A percentile compares a stretch with the other conserved stretches of the same genome.
Evolutionary conservation across 2,329 filamentous ascomycete species (phyloP).

Genomic region (Myriosclerotinia duriaeana): DNA sequence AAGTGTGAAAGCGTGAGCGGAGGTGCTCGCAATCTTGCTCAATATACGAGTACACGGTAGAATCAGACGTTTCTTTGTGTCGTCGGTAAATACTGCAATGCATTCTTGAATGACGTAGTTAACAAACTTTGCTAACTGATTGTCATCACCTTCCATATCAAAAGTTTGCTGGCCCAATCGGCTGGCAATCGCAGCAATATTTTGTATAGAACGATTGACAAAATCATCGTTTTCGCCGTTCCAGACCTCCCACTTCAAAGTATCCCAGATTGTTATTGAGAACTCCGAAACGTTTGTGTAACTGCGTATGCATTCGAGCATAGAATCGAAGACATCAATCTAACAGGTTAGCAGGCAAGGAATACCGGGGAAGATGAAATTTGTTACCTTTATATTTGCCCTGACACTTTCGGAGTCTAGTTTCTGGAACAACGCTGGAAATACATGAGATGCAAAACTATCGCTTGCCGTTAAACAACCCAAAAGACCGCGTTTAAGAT

Average conservation of each 20-base stretch:
- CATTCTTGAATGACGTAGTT: constrained; percentile 25
- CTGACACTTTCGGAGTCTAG: constrained; percentile 35
- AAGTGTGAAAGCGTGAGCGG: constrained; percentile 15
- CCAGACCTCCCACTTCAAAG: constrained; percentile 41
- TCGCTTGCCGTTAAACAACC: constrained; percentile 37
- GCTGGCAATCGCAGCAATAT: constrained; percentile 31
- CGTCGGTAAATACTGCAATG: constrained; percentile 15
- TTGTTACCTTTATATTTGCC: constrained; percentile 37
- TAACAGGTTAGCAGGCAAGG: constrained; percentile 30
- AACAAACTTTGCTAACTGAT: constrained; percentile 24
- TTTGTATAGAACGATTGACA: constrained; percentile 33
- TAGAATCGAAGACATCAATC: constrained; percentile 36
- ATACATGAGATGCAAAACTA: constrained; percentile 32
- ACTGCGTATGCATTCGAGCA: constrained; percentile 27
- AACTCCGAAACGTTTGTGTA: constrained; percentile 33
- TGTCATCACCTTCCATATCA: constrained; percentile 21
- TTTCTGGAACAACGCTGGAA: constrained; percentile 32
- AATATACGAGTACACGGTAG: constrained; percentile 23
- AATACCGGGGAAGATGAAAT: not conserved
- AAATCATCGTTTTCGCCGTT: constrained; percentile 39
- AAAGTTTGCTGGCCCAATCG: constrained; percentile 15
- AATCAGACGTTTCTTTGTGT: constrained; percentile 22
- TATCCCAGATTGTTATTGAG: constrained; percentile 38
- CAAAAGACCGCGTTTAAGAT: constrained; percentile 32
- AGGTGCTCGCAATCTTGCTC: constrained; percentile 19